These are phyloP conservation scores for Petunia axillaris DNA, from an alignment of 257 asterid species.

Conservation along the genomic window DNA sequence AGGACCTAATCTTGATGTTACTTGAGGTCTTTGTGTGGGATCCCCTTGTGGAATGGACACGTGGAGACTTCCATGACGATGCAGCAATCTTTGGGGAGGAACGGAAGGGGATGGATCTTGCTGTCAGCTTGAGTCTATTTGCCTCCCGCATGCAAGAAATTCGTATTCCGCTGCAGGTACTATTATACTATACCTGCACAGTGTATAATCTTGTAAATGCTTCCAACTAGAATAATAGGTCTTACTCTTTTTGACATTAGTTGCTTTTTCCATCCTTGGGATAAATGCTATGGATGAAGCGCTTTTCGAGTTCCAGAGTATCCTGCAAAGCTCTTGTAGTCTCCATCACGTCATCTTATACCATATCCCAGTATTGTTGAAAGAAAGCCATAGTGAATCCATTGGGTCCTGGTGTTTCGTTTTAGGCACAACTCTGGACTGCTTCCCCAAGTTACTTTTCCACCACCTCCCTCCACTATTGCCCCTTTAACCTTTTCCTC, in stretches of 20 bases:
- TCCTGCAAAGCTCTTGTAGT: background rate
- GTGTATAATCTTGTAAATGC: slow-evolving; percentile 15
- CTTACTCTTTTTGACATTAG: background rate
- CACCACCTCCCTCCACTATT: slow-evolving; percentile 5
- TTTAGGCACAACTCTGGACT: slow-evolving; percentile 8
- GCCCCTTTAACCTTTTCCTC: background rate
- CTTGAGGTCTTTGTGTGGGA: slow-evolving; percentile 97
- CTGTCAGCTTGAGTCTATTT: slow-evolving; percentile 94
- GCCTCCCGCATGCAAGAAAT: slow-evolving; percentile 99
- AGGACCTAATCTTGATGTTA: slow-evolving; percentile 91
- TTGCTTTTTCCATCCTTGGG: slow-evolving; percentile 5
- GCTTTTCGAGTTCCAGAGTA: slow-evolving; percentile 2
- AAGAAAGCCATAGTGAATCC: background rate
- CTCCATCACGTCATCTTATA: background rate
- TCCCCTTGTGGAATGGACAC: slow-evolving; percentile 99
- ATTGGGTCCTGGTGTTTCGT: background rate
- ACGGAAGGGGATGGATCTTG: slow-evolving; percentile 99
- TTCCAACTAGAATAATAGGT: slow-evolving; percentile 12
- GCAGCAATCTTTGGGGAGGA: slow-evolving; percentile 99
- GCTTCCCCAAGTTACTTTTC: slow-evolving; percentile 13
- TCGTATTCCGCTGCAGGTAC: slow-evolving; percentile 96
- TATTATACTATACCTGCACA: background rate
- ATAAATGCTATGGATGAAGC: background rate
- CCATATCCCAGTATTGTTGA: background rate
- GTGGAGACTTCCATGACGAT: slow-evolving; percentile 96